Evolutionary conservation across 805 yeast genomes (phyloP), one percentile per base, ranked within the genome.

Genomic region (Saturnispora kantuleensis): DNA sequence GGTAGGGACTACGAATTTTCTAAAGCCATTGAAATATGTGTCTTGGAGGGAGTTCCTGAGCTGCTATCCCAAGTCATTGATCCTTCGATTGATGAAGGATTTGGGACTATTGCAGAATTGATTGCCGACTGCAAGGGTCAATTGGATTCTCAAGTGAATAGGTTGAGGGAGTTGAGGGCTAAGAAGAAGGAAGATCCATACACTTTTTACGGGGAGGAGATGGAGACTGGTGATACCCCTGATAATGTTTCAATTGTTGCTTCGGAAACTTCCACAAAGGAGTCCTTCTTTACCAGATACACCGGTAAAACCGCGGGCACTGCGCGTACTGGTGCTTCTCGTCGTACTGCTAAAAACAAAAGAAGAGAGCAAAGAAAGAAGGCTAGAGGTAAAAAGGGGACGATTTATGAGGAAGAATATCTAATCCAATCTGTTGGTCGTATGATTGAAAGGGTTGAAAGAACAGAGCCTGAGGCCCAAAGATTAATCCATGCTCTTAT

Each of bases 311-410:
- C 97, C 1, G 72, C 83, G 1, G 96, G 96, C 18, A 93, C 98
- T 3, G 97, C 97, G 4, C 84, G 84, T 58, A 93, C 98, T 0
- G 97, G 97, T 28, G 97, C 93, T 2, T 81, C 96, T 0, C 76
- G 99, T 63, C 76, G 83, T 57, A 89, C 98, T 0, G 76, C 94
- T 6, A 93, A 93, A 66, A 93, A 93, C 63, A 77, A 81, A 52
- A 84, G 96, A 61, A 77, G 98, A 52, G 97, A 90, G 64, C 98
- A 90, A 59, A 77, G 98, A 56, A 93, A 93, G 67, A 76, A 79
- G 48, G 99, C 98, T 2, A 78, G 95, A 55, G 99, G 99, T 48
- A 87, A 94, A 69, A 93, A 93, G 67, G 97, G 97, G 39, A 90
- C 97, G 6, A 84, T 93, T 16, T 93, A 93, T 57, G 99, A 93